Evolutionary conservation across 257 asterid species (phyloP).

Genomic region (Penstemon davidsonii): DNA sequence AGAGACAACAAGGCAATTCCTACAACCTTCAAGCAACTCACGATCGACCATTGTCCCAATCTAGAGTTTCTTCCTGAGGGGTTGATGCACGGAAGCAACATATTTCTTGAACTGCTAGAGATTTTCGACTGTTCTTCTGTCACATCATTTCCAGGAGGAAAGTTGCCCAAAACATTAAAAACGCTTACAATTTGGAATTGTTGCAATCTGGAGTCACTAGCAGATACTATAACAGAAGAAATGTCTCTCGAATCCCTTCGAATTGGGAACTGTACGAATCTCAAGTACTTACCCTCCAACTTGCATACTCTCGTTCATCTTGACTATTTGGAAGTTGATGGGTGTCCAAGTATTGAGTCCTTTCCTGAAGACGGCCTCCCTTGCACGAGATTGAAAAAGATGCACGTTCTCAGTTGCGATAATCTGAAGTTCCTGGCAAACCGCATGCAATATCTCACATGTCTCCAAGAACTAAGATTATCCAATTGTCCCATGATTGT

Average conservation of each 20-base stretch:
- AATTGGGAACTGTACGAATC: constrained; percentile 50
- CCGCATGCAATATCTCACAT: constrained; percentile 41
- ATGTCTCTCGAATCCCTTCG: constrained; percentile 44
- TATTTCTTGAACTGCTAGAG: constrained; percentile 41
- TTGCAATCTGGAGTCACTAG: constrained; percentile 48
- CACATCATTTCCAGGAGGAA: constrained; percentile 43
- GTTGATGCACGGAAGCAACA: constrained; percentile 41
- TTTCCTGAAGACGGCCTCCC: constrained; percentile 51
- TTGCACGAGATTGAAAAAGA: constrained; percentile 29
- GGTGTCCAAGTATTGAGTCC: constrained; percentile 42
- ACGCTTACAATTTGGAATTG: constrained; percentile 51
- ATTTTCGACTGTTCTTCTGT: constrained; percentile 48
- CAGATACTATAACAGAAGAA: constrained; percentile 36
- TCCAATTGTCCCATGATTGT: constrained; percentile 41
- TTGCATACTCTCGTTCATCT: constrained; percentile 39
- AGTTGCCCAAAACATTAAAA: constrained; percentile 43
- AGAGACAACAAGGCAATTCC: constrained; percentile 32
- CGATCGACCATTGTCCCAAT: constrained; percentile 41
- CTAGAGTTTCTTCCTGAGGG: constrained; percentile 52
- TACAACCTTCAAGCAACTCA: constrained; percentile 50
- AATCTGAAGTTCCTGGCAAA: constrained; percentile 40
- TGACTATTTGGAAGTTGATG: constrained; percentile 45
- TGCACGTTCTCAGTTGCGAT: constrained; percentile 44
- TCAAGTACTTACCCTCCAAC: constrained; percentile 38
- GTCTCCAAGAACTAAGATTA: constrained; percentile 42